Evolutionary conservation across 805 yeast genomes (phyloP).

Genomic region (Metschnikowia hibisci): DNA sequence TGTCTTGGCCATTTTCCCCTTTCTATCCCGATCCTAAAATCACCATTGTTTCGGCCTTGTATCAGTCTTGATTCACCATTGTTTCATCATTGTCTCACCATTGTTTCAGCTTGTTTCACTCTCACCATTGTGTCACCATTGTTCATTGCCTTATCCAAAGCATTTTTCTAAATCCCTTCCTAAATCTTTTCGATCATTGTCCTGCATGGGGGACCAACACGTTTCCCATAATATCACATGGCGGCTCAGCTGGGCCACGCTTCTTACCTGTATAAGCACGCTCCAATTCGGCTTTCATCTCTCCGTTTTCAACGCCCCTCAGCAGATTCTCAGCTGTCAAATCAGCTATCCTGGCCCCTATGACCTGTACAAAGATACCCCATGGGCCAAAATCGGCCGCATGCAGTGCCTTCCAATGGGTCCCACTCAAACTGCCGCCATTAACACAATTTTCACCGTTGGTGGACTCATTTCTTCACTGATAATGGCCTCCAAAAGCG

Average conservation of each 20-base stretch:
- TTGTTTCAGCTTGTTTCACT: no score
- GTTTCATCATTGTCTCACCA: no score
- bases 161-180: not conserved
- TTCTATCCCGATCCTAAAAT: no score
- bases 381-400: conserved; percentile 24
- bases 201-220: conserved; percentile 9
- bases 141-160: no score
- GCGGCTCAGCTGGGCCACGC: conserved; percentile 34
- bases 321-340: conserved; percentile 26
- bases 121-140: no score
- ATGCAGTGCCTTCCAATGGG: conserved; percentile 31
- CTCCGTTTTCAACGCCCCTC: conserved; percentile 37
- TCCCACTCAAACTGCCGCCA: conserved; percentile 19
- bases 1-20: not conserved
- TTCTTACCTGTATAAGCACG: conserved; percentile 32
- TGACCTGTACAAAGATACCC: conserved; percentile 20
- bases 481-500: conserved; percentile 26
- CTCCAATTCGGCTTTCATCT: conserved; percentile 40
- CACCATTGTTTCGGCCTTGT: no score
- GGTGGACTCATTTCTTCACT: conserved; percentile 35
- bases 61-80: no score
- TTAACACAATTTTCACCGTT: conserved; percentile 33
- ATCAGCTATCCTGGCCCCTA: conserved; percentile 14
- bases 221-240: conserved; percentile 21
- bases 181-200: not conserved